A percentile compares a stretch with the other conserved stretches of the same genome.
Evolutionary conservation across 805 yeast species (phyloP).

Genomic region (Brettanomyces nanus): DNA sequence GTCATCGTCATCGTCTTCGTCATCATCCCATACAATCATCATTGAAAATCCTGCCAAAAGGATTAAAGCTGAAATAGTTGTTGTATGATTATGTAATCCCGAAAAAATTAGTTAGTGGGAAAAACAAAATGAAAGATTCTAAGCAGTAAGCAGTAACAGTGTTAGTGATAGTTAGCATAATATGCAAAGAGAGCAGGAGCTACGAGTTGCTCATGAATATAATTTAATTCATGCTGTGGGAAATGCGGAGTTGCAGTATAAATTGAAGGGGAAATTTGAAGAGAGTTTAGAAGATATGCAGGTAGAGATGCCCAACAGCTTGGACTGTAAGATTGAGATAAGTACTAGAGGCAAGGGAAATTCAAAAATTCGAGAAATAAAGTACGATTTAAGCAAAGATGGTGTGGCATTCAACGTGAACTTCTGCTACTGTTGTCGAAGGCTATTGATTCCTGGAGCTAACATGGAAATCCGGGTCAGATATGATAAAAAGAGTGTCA

Average conservation of each 20-base stretch:
- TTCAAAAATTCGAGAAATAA: neutral
- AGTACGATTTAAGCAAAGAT: conserved; percentile 1
- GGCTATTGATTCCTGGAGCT: conserved; percentile 10
- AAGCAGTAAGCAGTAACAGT: no score
- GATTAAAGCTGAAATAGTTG: no score
- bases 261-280: conserved; percentile 10
- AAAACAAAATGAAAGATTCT: no score
- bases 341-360: neutral
- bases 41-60: no score
- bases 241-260: conserved; percentile 10
- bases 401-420: conserved; percentile 2
- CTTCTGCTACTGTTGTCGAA: conserved; percentile 6
- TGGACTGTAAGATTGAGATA: conserved; percentile 1
- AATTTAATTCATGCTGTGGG: conserved; percentile 12
- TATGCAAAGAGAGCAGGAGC: no score
- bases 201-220: conserved; percentile 13
- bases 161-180: no score
- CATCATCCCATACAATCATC: no score
- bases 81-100: no score
- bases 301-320: conserved; percentile 11
- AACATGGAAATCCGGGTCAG: conserved; percentile 7
- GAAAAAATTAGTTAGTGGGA: no score
- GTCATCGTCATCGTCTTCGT: no score
- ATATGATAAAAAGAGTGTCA: conserved; percentile 3
- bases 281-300: conserved; percentile 6